A percentile compares a stretch with the other conserved stretches of the same genome.
phyloP scores from a whole-genome alignment of 108 stramenopile species.

The Schizochytrium sp. region DNA sequence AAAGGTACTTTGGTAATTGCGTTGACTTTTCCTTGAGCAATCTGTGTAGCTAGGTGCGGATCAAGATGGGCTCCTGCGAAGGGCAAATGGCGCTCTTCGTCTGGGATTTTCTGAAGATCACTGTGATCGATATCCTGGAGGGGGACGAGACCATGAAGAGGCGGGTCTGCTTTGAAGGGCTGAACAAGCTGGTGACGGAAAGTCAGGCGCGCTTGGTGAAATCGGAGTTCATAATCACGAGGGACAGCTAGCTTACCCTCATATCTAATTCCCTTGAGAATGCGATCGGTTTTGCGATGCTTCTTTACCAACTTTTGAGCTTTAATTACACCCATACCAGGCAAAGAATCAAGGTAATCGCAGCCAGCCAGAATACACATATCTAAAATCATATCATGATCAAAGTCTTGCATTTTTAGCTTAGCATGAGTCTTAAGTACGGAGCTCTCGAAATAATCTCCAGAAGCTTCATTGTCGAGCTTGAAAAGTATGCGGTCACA shows the following conservation, averaged over 20 bases:
- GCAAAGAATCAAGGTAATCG: conserved; percentile 87
- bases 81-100: no score
- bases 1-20: no score
- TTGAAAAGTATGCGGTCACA: conserved; percentile 85
- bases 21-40: no score
- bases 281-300: conserved; percentile 77
- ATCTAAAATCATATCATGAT: conserved; percentile 86
- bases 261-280: conserved; percentile 73
- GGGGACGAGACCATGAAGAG: no score
- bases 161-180: background rate
- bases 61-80: no score
- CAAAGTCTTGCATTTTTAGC: conserved; percentile 73
- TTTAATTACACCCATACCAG: conserved; percentile 87
- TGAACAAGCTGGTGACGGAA: conserved; percentile 87
- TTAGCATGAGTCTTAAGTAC: background rate
- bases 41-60: no score
- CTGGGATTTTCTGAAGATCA: no score
- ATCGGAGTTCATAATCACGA: conserved; percentile 80
- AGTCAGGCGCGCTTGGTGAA: conserved; percentile 84
- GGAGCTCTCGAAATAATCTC: conserved; percentile 78
- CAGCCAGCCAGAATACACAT: conserved; percentile 94
- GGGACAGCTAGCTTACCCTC: conserved; percentile 69
- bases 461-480: conserved; percentile 77
- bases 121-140: no score
- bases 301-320: conserved; percentile 83